A percentile compares a stretch with the other conserved stretches of the same genome.
Conservation (phyloP, 1,284 basidiomycete genomes). For the Vanrija humicola region DNA sequence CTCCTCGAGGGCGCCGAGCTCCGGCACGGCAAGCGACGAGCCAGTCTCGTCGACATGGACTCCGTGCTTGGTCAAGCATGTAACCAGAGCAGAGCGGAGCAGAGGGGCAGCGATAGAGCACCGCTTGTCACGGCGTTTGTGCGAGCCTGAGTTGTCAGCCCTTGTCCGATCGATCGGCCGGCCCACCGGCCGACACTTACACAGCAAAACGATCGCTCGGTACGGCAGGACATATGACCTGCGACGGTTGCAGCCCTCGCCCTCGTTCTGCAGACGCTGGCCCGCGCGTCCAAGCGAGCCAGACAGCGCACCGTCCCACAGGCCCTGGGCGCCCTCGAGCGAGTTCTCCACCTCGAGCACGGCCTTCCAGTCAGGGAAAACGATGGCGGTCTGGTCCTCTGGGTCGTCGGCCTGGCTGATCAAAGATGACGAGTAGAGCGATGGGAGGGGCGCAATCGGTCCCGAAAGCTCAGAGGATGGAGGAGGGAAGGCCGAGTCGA, state of each 20-base stretch:
- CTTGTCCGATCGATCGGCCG: background rate
- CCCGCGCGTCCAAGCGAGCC: slow-evolving; percentile 52
- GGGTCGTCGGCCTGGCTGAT: slow-evolving; percentile 68
- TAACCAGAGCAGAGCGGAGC: slow-evolving; percentile 56
- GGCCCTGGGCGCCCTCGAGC: slow-evolving; percentile 60
- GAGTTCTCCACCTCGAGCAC: slow-evolving; percentile 65
- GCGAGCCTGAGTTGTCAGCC: slow-evolving; percentile 63
- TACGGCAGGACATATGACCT: slow-evolving; percentile 62
- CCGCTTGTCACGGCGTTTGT: slow-evolving; percentile 83
- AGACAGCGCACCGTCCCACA: slow-evolving; percentile 64
- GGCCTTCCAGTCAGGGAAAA: slow-evolving; percentile 86
- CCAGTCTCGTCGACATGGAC: slow-evolving; percentile 46
- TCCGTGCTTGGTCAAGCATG: slow-evolving; percentile 37
- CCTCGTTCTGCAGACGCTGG: slow-evolving; percentile 22
- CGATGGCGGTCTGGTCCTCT: slow-evolving; percentile 65
- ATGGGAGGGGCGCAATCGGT: slow-evolving; percentile 49
- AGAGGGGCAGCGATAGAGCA: slow-evolving; percentile 81
- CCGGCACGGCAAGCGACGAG: slow-evolving; percentile 55
- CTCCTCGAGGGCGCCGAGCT: slow-evolving; percentile 54
- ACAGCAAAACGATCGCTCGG: slow-evolving; percentile 70
- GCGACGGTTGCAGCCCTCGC: slow-evolving; percentile 43
- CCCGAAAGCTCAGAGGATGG: slow-evolving; percentile 24
- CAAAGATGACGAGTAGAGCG: slow-evolving; percentile 68
- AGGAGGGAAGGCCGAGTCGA: slow-evolving; percentile 32
- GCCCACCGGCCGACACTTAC: slow-evolving; percentile 53